Evolutionary conservation across 208 protist species (phyloP).

Genomic region (Acanthamoeba lenticulata): DNA sequence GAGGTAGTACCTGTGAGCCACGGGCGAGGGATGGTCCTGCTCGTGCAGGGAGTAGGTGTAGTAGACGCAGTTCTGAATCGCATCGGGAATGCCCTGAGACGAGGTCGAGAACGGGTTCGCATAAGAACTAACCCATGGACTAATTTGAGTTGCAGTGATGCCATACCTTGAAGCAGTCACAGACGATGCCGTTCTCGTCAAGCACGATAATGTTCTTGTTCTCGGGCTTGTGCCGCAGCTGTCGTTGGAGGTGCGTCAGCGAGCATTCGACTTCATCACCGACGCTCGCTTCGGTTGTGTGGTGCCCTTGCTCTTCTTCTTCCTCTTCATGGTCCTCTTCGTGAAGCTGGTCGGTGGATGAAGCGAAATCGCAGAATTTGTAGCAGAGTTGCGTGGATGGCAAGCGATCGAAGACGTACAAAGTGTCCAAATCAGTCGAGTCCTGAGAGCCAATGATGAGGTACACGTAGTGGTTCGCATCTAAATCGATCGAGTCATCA

Average conservation of each 20-base stretch:
- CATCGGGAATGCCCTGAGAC: background rate
- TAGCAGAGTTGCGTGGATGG: conserved; percentile 10
- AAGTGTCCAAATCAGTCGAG: background rate
- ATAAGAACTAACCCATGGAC: background rate
- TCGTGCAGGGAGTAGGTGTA: conserved; percentile 18
- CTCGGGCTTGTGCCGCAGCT: background rate
- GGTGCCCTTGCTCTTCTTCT: background rate
- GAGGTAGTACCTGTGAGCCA: background rate
- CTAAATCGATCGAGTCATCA: background rate
- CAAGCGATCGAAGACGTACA: conserved; percentile 16
- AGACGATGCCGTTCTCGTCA: background rate
- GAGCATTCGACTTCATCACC: too few species aligned
- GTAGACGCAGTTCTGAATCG: conserved; percentile 55
- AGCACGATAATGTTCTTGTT: conserved; percentile 50
- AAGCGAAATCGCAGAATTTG: conserved; percentile 31
- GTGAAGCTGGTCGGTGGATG: too few species aligned
- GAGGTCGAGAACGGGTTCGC: too few species aligned
- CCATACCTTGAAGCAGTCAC: conserved; percentile 19
- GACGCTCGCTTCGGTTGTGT: background rate
- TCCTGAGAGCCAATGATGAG: conserved; percentile 31
- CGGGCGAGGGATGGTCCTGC: background rate
- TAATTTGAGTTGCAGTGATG: too few species aligned
- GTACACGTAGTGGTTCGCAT: background rate
- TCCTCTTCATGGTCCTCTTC: background rate
- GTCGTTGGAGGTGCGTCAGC: background rate